Evolutionary conservation across 2,329 filamentous ascomycete species (phyloP).

Genomic region (Pseudocercospora eumusae): DNA sequence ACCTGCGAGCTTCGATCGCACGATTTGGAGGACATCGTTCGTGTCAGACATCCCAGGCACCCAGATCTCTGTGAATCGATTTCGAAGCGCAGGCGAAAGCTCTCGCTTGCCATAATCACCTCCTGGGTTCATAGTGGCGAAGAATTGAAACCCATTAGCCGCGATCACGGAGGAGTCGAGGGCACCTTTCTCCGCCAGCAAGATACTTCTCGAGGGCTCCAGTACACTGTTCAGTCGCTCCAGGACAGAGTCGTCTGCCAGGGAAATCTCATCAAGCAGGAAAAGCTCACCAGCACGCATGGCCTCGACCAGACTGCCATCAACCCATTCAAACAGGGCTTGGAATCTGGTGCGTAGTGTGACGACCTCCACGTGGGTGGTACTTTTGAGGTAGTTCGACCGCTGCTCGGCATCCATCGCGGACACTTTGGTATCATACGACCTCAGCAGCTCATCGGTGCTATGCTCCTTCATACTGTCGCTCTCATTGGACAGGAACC

Average conservation of each 20-base stretch:
- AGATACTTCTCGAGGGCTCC: slow-evolving; percentile 79
- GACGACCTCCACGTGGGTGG: slow-evolving; percentile 42
- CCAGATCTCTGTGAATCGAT: slow-evolving; percentile 99
- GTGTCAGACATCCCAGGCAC: slow-evolving; percentile 83
- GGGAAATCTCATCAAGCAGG: slow-evolving; percentile 93
- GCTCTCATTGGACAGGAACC: slow-evolving; percentile 25
- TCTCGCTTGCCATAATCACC: slow-evolving; percentile 98
- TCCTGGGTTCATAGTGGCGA: slow-evolving; percentile 98
- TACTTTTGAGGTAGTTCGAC: slow-evolving; percentile 18
- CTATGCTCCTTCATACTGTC: slow-evolving; percentile 29
- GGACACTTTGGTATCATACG: slow-evolving; percentile 56
- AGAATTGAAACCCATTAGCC: slow-evolving; percentile 81
- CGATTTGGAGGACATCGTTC: slow-evolving; percentile 85
- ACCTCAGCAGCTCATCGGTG: slow-evolving; percentile 59
- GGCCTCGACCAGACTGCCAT: slow-evolving; percentile 88
- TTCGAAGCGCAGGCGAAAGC: slow-evolving; percentile 88
- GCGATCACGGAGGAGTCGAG: slow-evolving; percentile 78
- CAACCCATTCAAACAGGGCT: slow-evolving; percentile 92
- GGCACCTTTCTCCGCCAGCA: slow-evolving; percentile 91
- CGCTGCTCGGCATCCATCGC: slow-evolving; percentile 36
- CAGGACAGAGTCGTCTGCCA: slow-evolving; percentile 95
- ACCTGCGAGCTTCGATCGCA: slow-evolving; percentile 69
- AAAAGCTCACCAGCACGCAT: slow-evolving; percentile 92
- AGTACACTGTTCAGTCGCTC: slow-evolving; percentile 96
- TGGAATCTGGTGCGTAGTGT: slow-evolving; percentile 65